phyloP scores from a whole-genome alignment of 805 yeast genomes.

The Scheffersomyces stipitis region DNA sequence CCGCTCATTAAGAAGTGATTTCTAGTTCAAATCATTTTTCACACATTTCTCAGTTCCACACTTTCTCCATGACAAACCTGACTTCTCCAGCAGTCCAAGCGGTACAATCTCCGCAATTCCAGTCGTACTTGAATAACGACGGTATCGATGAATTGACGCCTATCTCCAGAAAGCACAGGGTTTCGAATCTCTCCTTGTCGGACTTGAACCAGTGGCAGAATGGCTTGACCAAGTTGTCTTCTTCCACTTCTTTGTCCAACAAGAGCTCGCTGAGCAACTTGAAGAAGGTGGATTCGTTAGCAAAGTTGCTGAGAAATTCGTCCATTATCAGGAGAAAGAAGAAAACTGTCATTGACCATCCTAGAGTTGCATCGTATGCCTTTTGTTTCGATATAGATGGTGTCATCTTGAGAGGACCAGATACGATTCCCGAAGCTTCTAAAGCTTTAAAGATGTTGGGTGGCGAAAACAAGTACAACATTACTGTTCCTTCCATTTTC shows the following conservation, averaged over 20 bases:
- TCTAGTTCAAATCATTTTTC: no score
- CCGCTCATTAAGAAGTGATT: no score
- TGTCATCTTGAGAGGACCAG: conserved; percentile 81
- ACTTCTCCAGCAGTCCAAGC: conserved; percentile 3
- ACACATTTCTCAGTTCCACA: no score
- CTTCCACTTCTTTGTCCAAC: conserved; percentile 36
- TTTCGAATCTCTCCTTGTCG: conserved; percentile 64
- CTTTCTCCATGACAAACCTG: background rate
- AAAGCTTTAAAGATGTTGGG: conserved; percentile 71
- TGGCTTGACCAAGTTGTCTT: conserved; percentile 41
- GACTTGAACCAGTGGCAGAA: conserved; percentile 66
- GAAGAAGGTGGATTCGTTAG: conserved; percentile 44
- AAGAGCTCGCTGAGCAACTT: conserved; percentile 32
- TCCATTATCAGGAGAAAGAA: conserved; percentile 47
- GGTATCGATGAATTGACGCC: conserved; percentile 71
- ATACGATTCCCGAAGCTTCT: conserved; percentile 77
- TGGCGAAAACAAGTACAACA: conserved; percentile 74
- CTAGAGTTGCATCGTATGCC: conserved; percentile 76
- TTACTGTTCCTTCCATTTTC: conserved; percentile 78
- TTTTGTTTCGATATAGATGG: conserved; percentile 95
- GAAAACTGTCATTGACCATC: conserved; percentile 61
- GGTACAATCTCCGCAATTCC: conserved; percentile 24
- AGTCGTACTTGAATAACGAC: conserved; percentile 68
- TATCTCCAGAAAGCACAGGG: conserved; percentile 57
- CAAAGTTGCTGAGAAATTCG: conserved; percentile 46